Conservation (phyloP, 768 basidiomycete genomes). For the Boletellus sp. region DNA sequence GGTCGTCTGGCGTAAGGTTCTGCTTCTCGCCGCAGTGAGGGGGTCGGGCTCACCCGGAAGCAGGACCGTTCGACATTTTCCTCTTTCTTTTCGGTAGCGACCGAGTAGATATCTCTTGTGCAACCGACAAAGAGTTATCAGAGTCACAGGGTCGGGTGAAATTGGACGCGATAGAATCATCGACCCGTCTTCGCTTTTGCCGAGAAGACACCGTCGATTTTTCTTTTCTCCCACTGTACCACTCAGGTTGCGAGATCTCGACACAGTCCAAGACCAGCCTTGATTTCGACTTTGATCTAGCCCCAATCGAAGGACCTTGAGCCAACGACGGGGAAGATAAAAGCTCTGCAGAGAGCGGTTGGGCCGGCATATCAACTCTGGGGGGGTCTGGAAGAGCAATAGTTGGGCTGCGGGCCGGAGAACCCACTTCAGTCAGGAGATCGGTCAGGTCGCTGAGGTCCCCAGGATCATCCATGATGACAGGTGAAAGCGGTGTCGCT, state of each 20-base stretch:
- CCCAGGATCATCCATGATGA: conserved; percentile 8
- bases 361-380: neutral
- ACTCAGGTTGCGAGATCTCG: conserved; percentile 13
- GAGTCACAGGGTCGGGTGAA: neutral
- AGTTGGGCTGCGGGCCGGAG: conserved; percentile 7
- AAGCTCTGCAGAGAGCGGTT: neutral
- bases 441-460: conserved; percentile 30
- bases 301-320: neutral
- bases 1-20: conserved; percentile 24
- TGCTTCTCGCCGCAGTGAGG: conserved; percentile 29
- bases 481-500: neutral
- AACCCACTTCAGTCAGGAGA: conserved; percentile 22
- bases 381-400: neutral
- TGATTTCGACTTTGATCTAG: conserved; percentile 1
- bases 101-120: neutral
- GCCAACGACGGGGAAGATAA: neutral
- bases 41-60: conserved; percentile 31
- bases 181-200: conserved; percentile 14
- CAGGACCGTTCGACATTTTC: conserved; percentile 18
- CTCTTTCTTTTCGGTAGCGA: conserved; percentile 15
- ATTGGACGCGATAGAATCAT: neutral
- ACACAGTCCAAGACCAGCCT: conserved; percentile 25
- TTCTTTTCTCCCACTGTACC: conserved; percentile 7
- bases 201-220: neutral
- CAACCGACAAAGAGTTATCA: neutral